Base-by-base conservation (phyloP, 495 filamentous ascomycete genomes). In the Aspergillus nidulans region DNA sequence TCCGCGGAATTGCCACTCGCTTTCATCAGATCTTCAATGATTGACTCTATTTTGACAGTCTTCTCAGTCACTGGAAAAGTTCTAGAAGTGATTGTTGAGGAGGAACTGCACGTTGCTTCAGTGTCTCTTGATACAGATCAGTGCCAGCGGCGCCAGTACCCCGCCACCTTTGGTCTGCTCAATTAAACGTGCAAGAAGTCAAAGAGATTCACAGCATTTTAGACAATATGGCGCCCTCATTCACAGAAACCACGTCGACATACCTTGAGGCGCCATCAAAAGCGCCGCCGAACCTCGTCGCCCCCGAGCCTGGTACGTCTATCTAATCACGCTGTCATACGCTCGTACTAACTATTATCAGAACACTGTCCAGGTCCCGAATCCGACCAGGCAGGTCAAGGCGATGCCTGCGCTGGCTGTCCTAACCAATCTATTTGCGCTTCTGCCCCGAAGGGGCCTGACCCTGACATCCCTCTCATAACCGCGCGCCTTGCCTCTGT, bases 301-400 rank as follows among this genome's bases (percentile, higher is more conserved):
- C 94, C 20, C 94, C 92, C 32, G 91, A 96, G 63, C 94, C 94
- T 64, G 90, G 81, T 83, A 74, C 36, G 66, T 61, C 24, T 53
- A n/a, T 7, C 16, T 13, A 25, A 28, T 10, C 7, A 18, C 23
- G n/a, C n/a, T 18, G 24, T 42, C 53, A 13, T 13, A 18, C 6
- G 8, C 23, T 41, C 1, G 18, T 25, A 30, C 19, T 24, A 28
- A 34, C 30, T 53, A 45, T 53, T 5, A 16, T 3, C 55, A 83
- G 87, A 97, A 70, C 91, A 97, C 78, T 98, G 94, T 64, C 95
- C 95, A 26, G 94, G 94, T 2, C 94, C 94, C 32, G 90, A 96
- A 72, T 94, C 89, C 23, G 79, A 90, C 58, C 69, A 84, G 62
- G 94, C 94, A 32, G 94, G 94, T 51, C 81, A 86, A 74, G 85